Conservation (phyloP, 2,329 filamentous ascomycete species). For the Alternaria consortialis region DNA sequence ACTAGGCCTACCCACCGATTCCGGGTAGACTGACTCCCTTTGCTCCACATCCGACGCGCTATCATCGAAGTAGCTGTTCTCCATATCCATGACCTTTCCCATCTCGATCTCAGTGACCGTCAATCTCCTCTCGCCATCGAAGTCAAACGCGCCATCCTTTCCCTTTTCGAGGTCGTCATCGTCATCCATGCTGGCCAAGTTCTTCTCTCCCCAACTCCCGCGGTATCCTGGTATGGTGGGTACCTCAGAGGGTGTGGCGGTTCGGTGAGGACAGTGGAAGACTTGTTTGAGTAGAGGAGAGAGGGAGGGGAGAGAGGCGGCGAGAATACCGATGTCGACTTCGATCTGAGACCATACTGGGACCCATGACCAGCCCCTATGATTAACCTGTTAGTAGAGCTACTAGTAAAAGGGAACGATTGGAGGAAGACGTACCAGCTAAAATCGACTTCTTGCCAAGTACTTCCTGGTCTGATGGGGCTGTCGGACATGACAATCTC, state of each 20-base stretch:
- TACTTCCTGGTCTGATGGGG: constrained; percentile 14
- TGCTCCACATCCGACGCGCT: constrained; percentile 19
- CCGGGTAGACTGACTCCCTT: background rate
- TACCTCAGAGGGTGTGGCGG: constrained; percentile 23
- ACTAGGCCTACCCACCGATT: constrained; percentile 1
- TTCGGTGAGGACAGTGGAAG: constrained; percentile 5
- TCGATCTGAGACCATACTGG: constrained; percentile 45
- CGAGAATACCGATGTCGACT: constrained; percentile 40
- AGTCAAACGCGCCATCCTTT: background rate
- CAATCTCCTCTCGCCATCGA: constrained; percentile 12
- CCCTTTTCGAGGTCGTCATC: constrained; percentile 3
- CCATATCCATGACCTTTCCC: constrained; percentile 5
- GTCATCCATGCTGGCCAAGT: constrained; percentile 8
- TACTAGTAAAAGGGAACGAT: background rate
- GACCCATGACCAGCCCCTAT: constrained; percentile 34
- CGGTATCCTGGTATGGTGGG: constrained; percentile 27
- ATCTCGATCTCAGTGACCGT: constrained; percentile 11
- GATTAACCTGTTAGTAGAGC: constrained; percentile 17
- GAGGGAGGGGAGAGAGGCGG: constrained; percentile 39
- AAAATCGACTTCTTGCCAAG: constrained; percentile 32
- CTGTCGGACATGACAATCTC: constrained; percentile 34
- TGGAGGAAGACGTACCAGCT: constrained; percentile 26
- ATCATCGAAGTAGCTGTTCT: constrained; percentile 22
- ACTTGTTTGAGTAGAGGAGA: constrained; percentile 34
- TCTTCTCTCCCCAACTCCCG: constrained; percentile 16